These are phyloP conservation scores for Blastocystis sp. DNA, from an alignment of 352 stramenopile genomes.

Conservation along the genomic window DNA sequence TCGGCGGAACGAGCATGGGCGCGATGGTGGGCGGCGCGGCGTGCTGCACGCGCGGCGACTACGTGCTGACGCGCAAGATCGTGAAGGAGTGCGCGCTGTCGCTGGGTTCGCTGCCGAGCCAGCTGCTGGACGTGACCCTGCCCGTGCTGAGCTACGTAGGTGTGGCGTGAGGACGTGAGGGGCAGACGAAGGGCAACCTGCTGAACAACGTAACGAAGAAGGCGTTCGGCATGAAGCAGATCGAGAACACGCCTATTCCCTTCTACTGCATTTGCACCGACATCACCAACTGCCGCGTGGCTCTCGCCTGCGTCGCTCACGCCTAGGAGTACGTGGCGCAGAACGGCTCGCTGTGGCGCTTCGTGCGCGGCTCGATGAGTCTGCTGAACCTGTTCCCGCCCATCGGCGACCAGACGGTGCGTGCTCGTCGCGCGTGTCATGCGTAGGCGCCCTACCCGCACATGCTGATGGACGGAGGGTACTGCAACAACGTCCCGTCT, in stretches of 20 bases:
- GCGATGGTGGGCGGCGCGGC: constrained; percentile 49
- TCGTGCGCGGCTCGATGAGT: constrained; percentile 87
- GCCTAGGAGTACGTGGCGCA: constrained; percentile 84
- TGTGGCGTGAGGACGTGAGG: neutral
- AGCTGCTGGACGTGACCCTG: constrained; percentile 43
- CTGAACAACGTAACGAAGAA: constrained; percentile 68
- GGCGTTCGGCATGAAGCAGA: constrained; percentile 67
- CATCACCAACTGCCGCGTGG: constrained; percentile 79
- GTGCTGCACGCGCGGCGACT: constrained; percentile 49
- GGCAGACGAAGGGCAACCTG: constrained; percentile 59
- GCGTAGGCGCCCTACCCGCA: constrained; percentile 50
- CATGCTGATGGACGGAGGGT: constrained; percentile 86
- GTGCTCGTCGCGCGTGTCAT: neutral
- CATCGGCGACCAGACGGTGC: constrained; percentile 28
- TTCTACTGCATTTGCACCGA: constrained; percentile 90
- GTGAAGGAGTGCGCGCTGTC: constrained; percentile 35
- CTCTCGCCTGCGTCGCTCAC: constrained; percentile 76
- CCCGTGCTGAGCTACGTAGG: constrained; percentile 33
- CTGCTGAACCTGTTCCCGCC: constrained; percentile 77
- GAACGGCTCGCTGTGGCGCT: constrained; percentile 86
- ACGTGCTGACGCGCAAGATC: constrained; percentile 26
- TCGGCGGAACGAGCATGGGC: constrained; percentile 83
- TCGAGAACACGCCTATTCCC: constrained; percentile 86
- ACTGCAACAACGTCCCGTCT: constrained; percentile 89
- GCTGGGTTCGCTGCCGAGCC: neutral